Percentiles rank a stretch among this genome's conserved stretches.
Conservation (phyloP, 257 asterid genomes). For the Ophiorrhiza pumila region DNA sequence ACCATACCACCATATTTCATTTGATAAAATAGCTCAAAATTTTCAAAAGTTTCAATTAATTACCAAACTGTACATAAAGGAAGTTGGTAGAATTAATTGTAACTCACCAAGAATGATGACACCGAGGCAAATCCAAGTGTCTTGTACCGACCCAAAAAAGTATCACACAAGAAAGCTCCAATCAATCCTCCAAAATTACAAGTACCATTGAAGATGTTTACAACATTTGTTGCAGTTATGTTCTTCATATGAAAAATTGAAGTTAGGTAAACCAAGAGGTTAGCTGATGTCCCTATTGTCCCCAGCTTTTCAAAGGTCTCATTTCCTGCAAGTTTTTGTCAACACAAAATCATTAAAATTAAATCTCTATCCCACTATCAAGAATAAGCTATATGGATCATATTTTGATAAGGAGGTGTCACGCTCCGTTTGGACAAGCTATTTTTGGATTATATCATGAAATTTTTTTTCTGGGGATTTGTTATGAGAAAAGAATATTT, state of each 20-base stretch:
- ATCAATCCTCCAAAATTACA: slow-evolving; percentile 31
- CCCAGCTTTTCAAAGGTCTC: slow-evolving; percentile 39
- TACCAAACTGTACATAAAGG: neutral
- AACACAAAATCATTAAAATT: too few species aligned
- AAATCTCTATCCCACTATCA: too few species aligned
- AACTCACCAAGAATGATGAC: slow-evolving; percentile 29
- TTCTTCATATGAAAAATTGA: slow-evolving; percentile 29
- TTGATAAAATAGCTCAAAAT: too few species aligned
- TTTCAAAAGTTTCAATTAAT: too few species aligned
- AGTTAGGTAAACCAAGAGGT: slow-evolving; percentile 33
- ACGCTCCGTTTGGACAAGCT: too few species aligned
- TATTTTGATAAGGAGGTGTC: too few species aligned
- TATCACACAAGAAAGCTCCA: slow-evolving; percentile 35
- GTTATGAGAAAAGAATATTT: too few species aligned
- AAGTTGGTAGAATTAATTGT: neutral
- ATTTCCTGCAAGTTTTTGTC: slow-evolving; percentile 21
- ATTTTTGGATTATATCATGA: too few species aligned
- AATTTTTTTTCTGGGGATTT: too few species aligned
- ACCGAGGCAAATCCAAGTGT: slow-evolving; percentile 29
- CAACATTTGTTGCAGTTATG: slow-evolving; percentile 31
- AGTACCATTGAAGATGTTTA: slow-evolving; percentile 36
- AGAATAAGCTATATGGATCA: too few species aligned
- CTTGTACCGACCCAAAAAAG: slow-evolving; percentile 35
- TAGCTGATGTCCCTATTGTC: slow-evolving; percentile 30
- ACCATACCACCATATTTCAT: too few species aligned